Conservation (phyloP, 192 early-diverging fungal species). For the Backusella macrospora region DNA sequence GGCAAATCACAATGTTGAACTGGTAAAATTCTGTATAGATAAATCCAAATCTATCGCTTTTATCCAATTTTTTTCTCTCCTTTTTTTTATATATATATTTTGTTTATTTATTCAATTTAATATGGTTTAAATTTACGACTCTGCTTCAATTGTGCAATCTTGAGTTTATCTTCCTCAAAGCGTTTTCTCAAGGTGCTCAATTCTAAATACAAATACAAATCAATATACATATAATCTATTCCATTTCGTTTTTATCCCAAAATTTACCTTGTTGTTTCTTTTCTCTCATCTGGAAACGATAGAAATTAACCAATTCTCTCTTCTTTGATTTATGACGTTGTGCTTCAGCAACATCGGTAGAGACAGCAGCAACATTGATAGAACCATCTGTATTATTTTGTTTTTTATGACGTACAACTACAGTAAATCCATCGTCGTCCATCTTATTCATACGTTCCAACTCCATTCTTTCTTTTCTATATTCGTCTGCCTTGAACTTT, state of each 20-base stretch:
- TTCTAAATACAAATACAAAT: constrained; percentile 57
- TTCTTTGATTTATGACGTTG: constrained; percentile 58
- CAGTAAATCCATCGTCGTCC: constrained; percentile 93
- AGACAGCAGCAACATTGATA: constrained; percentile 45
- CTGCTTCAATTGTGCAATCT: constrained; percentile 79
- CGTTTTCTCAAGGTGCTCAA: constrained; percentile 84
- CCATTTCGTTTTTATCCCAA: not conserved
- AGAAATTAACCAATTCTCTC: constrained; percentile 87
- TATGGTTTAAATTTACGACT: constrained; percentile 86
- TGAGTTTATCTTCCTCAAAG: constrained; percentile 91
- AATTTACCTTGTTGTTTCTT: constrained; percentile 81
- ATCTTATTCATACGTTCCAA: constrained; percentile 73
- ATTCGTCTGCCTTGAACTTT: constrained; percentile 77
- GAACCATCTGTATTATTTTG: constrained; percentile 67
- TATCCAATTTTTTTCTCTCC: not conserved
- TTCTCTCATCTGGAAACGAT: constrained; percentile 95
- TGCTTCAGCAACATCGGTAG: constrained; percentile 58
- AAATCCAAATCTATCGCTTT: too few relatives aligned
- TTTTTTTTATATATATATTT: constrained; percentile 4
- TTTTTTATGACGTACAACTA: constrained; percentile 72
- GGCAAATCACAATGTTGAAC: too few relatives aligned
- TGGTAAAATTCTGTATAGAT: too few relatives aligned
- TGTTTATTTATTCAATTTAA: constrained; percentile 42
- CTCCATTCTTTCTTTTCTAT: constrained; percentile 66
- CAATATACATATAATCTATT: not conserved